Percentiles rank a stretch among this genome's conserved stretches.
Evolutionary conservation across 441 rosid species (phyloP).

Genomic region (Theobroma grandiflorum): DNA sequence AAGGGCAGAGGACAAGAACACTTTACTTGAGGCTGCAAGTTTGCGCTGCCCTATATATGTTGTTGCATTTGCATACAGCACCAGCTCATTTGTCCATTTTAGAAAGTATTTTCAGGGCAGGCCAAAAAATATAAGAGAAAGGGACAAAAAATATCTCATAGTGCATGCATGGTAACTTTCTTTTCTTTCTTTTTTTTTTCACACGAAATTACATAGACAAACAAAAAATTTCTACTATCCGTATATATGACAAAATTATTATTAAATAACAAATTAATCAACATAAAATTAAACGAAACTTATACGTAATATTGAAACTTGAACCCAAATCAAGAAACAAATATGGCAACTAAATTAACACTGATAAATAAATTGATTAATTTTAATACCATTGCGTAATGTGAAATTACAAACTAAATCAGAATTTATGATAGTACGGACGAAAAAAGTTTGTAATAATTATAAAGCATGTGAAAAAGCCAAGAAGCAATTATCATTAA

Average conservation of each 20-base stretch:
- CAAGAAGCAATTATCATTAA: background rate
- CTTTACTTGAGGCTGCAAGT: background rate
- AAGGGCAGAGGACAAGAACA: background rate
- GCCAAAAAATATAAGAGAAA: background rate
- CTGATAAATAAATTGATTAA: background rate
- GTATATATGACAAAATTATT: too few species aligned
- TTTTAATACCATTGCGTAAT: too few species aligned
- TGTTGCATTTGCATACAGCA: background rate
- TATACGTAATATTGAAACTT: background rate
- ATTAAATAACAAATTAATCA: background rate
- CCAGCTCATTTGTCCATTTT: background rate
- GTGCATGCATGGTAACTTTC: background rate
- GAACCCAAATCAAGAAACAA: background rate
- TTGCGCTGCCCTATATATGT: background rate
- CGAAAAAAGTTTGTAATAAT: background rate
- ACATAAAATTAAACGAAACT: too few species aligned
- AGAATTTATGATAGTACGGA: background rate
- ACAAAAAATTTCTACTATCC: too few species aligned
- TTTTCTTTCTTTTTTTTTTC: too few species aligned
- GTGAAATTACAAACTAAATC: background rate
- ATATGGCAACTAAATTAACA: background rate
- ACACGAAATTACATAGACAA: too few species aligned
- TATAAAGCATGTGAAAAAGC: background rate
- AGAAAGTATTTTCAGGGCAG: background rate
- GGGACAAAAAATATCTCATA: background rate